Conservation (phyloP, 116 monocot genomes). For the Phalaenopsis hybrid region DNA sequence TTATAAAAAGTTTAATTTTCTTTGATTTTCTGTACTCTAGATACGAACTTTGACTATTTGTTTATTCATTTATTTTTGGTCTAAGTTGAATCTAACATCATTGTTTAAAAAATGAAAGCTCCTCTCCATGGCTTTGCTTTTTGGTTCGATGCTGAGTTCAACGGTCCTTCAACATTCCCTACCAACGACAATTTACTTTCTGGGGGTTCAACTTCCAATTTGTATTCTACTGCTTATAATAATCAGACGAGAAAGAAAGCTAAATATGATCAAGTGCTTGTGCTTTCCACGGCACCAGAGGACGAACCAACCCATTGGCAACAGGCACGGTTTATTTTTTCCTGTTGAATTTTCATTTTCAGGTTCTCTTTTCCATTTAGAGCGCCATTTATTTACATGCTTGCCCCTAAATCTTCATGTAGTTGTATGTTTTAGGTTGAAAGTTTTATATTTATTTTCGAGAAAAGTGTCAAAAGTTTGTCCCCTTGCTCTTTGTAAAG, state of each 20-base stretch:
- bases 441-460: no score
- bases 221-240: conserved; percentile 11
- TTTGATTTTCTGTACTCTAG: no score
- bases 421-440: no score
- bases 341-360: not conserved
- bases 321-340: conserved; percentile 38
- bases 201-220: conserved; percentile 12
- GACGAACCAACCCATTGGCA: conserved; percentile 96
- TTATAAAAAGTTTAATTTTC: no score
- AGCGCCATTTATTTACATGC: no score
- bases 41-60: no score
- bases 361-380: not conserved
- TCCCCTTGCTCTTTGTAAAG: no score
- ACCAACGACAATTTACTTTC: not conserved
- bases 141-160: conserved; percentile 96
- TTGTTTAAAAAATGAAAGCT: conserved; percentile 33
- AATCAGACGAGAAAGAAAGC: conserved; percentile 37
- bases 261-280: conserved; percentile 47
- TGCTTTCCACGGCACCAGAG: conserved; percentile 90
- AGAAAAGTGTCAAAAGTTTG: no score
- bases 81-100: not conserved
- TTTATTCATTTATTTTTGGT: not conserved
- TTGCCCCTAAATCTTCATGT: no score
- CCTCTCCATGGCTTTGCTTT: conserved; percentile 94
- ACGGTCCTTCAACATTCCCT: conserved; percentile 41